Evolutionary conservation across 768 basidiomycete species (phyloP), one percentile per base, ranked within the genome.

Genomic region (Russula earlei): DNA sequence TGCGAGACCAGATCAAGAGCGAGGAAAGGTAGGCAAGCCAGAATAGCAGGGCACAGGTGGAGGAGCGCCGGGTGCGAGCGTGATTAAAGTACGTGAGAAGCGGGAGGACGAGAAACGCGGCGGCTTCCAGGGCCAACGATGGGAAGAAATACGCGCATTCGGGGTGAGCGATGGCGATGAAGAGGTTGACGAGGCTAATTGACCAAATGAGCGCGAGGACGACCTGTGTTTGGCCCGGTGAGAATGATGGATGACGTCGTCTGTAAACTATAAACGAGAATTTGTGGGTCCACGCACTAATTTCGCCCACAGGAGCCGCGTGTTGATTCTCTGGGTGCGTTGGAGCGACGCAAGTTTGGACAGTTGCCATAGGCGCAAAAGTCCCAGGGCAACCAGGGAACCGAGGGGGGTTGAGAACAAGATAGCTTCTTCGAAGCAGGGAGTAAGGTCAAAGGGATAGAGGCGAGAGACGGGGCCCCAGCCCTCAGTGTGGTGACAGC

Each of bases 341-440:
- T 66, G 64, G 45, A 71, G 67, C 54, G 4, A 61, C 31, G 56
- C 69, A 43, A 11, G 59, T 49, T 36, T 65, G 55, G 65, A 64
- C 20, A 75, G 63, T 11, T 62, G 55, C 29, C 69, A 67, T 20
- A 75, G 70, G 29, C 72, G 73, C 41, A 72, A 49, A n/a, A 77
- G 64, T 5, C 74, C 69, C 7, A 73, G 58, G 52, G 82, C 29
- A 29, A 81, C 50, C 49, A 84, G 66, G 8, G 74, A 36, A 2
- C 71, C 71, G 49, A 85, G 72, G 0, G 85, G 63, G 4, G 72
- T 56, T 0, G 87, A 75, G 1, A 91, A 67, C 0, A 93, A 31
- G 41, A 84, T 65, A 14, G 81, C 85, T 60, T 91, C 85, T 63
- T 94, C 85, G 60, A 85, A 88, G 67, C 92, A 95, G 14, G 81